These are phyloP conservation scores for Eutrema yunnanense DNA, from an alignment of 345 rosid genomes.

Conservation along the genomic window DNA sequence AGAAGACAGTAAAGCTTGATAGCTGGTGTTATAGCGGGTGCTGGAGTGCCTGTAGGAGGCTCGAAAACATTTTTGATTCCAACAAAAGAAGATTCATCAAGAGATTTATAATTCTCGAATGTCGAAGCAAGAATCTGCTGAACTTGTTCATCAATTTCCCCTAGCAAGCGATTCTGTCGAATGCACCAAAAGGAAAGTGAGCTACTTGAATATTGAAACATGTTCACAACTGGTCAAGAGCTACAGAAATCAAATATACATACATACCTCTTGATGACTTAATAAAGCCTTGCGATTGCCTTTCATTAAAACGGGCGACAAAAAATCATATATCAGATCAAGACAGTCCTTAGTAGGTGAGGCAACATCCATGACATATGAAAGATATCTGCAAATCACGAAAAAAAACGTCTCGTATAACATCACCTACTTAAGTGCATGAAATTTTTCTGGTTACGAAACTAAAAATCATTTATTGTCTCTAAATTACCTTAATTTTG, in stretches of 20 bases:
- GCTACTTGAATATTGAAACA: neutral
- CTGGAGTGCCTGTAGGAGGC: slow-evolving; percentile 59
- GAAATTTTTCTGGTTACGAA: neutral
- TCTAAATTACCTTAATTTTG: slow-evolving; percentile 56
- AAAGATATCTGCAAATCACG: slow-evolving; percentile 51
- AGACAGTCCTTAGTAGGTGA: slow-evolving; percentile 84
- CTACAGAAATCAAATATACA: no score
- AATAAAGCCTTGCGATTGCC: slow-evolving; percentile 43
- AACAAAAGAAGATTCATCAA: slow-evolving; percentile 51
- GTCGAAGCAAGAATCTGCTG: slow-evolving; percentile 56
- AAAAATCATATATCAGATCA: slow-evolving; percentile 55
- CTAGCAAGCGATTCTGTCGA: slow-evolving; percentile 70
- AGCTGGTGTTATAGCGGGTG: slow-evolving; percentile 71
- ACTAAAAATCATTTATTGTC: neutral
- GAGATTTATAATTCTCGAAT: slow-evolving; percentile 81
- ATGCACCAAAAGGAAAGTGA: neutral
- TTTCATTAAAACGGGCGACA: slow-evolving; percentile 58
- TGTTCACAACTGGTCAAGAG: neutral
- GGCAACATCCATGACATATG: slow-evolving; percentile 91
- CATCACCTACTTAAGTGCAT: neutral
- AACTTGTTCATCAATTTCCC: slow-evolving; percentile 69
- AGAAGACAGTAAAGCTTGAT: slow-evolving; percentile 74
- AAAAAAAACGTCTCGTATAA: neutral
- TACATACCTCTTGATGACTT: slow-evolving; percentile 81
- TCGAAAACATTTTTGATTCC: slow-evolving; percentile 61